Percentiles rank a stretch among this genome's conserved stretches.
Conservation (phyloP, 108 stramenopile species). For the Nitzschia putrida region DNA sequence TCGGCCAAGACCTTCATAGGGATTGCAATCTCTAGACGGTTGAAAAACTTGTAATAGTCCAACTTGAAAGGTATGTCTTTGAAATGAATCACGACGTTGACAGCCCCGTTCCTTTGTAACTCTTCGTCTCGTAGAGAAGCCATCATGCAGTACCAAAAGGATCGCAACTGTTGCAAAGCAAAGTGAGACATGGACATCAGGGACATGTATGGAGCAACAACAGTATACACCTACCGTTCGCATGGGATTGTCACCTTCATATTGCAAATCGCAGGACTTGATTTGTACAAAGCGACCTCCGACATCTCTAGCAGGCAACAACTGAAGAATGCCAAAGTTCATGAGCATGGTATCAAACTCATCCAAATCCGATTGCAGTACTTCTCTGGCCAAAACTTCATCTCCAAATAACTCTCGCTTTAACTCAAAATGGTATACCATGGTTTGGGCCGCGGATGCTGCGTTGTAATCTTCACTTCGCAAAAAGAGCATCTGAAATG, state of each 20-base stretch:
- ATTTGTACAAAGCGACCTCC: neutral
- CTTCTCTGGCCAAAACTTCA: conserved; percentile 6
- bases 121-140: conserved; percentile 20
- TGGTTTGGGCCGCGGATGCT: conserved; percentile 26
- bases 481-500: conserved; percentile 47
- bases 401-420: conserved; percentile 43
- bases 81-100: conserved; percentile 9
- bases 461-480: conserved; percentile 43
- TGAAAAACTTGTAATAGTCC: neutral
- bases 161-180: neutral
- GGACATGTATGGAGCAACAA: no score
- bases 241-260: neutral
- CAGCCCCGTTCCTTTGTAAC: conserved; percentile 7
- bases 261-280: neutral
- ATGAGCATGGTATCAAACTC: neutral
- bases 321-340: neutral
- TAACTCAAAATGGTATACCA: conserved; percentile 38
- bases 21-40: conserved; percentile 5
- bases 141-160: neutral
- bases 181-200: no score
- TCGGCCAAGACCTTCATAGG: neutral
- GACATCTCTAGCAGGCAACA: conserved; percentile 9
- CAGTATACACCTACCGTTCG: neutral
- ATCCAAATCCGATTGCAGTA: conserved; percentile 1
- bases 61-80: neutral